Evolutionary conservation across 176 grass and related monocot species (phyloP).

Genomic region (Aegilops umbellulata): DNA sequence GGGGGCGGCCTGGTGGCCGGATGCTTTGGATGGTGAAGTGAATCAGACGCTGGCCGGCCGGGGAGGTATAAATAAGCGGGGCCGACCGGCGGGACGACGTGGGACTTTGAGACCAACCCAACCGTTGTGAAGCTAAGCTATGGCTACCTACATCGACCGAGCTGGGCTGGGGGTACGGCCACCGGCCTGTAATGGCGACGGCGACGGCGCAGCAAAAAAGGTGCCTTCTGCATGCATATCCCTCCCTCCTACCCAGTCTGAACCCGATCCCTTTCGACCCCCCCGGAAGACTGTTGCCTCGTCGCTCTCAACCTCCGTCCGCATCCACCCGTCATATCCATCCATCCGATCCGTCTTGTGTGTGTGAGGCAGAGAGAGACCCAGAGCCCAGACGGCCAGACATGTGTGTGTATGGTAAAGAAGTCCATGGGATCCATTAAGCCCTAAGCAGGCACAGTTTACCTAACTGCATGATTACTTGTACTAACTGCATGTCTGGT

Average conservation of each 20-base stretch:
- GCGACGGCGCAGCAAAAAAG: constrained; percentile 9
- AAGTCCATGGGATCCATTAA: background rate
- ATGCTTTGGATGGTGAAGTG: background rate
- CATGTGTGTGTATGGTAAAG: background rate
- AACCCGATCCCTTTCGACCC: background rate
- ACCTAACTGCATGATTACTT: background rate
- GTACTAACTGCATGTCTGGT: background rate
- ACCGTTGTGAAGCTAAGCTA: background rate
- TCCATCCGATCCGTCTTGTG: background rate
- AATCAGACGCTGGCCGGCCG: background rate
- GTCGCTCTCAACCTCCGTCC: background rate
- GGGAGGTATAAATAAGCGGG: constrained; percentile 12
- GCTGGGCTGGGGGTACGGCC: background rate
- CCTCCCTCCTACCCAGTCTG: background rate
- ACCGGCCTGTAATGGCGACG: constrained; percentile 9
- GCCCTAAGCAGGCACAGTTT: background rate
- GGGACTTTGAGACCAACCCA: background rate
- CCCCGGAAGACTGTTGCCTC: background rate
- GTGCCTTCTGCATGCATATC: background rate
- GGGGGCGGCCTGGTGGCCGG: too few species aligned
- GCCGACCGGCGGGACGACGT: too few species aligned
- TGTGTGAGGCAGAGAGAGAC: background rate
- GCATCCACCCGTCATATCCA: background rate
- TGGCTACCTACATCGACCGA: background rate
- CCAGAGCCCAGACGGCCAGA: background rate